phyloP scores from a whole-genome alignment of 1,284 basidiomycete species.

The Tilletia indica region DNA sequence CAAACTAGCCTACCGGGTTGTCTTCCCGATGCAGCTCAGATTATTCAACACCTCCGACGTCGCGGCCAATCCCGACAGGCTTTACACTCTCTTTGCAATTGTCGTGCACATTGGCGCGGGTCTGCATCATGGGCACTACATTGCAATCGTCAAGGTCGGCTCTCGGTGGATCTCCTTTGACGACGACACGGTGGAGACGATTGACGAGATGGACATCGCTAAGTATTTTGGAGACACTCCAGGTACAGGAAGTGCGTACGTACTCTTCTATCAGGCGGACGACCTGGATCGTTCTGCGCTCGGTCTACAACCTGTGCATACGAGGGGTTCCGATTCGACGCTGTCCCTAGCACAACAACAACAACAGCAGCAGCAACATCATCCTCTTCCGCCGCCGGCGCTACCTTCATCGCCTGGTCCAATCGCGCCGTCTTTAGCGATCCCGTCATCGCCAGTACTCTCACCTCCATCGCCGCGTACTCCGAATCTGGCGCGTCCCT shows the following conservation, averaged over 20 bases:
- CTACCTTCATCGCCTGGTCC: not conserved
- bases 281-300: conserved; percentile 59
- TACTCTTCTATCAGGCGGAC: conserved; percentile 92
- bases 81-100: conserved; percentile 92
- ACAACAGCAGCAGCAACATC: not conserved
- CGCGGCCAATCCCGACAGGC: conserved; percentile 74
- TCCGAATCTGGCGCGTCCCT: not conserved
- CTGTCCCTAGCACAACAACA: not conserved
- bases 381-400: not conserved
- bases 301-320: conserved; percentile 18
- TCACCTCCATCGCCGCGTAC: not conserved
- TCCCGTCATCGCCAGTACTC: not conserved
- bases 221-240: conserved; percentile 90
- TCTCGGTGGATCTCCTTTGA: conserved; percentile 86
- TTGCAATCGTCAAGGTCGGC: conserved; percentile 86
- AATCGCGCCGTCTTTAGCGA: not conserved
- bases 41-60: conserved; percentile 97
- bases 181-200: conserved; percentile 83
- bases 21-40: conserved; percentile 88
- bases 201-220: conserved; percentile 83
- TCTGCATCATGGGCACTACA: conserved; percentile 94
- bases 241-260: conserved; percentile 81
- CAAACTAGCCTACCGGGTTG: conserved; percentile 92
- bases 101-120: conserved; percentile 96
- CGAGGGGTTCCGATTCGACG: not conserved